Conservation (phyloP, 345 rosid species). For the Gossypium turneri region DNA sequence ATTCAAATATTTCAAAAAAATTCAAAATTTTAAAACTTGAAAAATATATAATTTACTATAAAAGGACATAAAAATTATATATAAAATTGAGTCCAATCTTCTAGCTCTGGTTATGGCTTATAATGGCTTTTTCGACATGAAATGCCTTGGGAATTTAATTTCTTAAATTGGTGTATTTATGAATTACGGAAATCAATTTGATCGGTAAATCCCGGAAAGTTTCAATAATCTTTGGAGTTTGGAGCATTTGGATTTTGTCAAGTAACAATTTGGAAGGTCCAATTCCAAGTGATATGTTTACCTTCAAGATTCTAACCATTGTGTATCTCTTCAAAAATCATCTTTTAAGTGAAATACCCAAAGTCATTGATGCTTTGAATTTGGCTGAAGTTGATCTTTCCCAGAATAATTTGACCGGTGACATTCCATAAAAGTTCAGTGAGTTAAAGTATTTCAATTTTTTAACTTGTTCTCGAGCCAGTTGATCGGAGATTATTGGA, state of each 20-base stretch:
- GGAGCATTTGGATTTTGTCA: constrained; percentile 41
- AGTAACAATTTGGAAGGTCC: constrained; percentile 43
- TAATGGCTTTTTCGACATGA: constrained; percentile 46
- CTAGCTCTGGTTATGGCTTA: constrained; percentile 22
- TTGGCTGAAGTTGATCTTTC: constrained; percentile 51
- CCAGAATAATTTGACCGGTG: constrained; percentile 51
- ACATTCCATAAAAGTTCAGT: constrained; percentile 51
- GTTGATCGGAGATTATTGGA: constrained; percentile 57
- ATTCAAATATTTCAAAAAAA: too few species aligned
- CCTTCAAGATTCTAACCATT: constrained; percentile 36
- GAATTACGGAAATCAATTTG: constrained; percentile 46
- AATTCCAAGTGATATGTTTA: constrained; percentile 45
- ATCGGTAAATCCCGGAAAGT: constrained; percentile 55
- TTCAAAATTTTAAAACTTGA: too few species aligned
- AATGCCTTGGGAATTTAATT: constrained; percentile 58
- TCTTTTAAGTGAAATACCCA: constrained; percentile 56
- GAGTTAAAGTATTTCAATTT: constrained; percentile 40
- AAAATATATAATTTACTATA: too few species aligned
- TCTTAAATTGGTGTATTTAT: constrained; percentile 38
- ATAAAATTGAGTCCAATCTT: too few species aligned
- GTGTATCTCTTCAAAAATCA: constrained; percentile 44
- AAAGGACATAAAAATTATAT: too few species aligned
- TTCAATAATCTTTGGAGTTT: constrained; percentile 44
- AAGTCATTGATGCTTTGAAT: constrained; percentile 31
- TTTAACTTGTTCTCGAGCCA: constrained; percentile 40